Percentiles rank a stretch among this genome's conserved stretches.
phyloP scores from a whole-genome alignment of 2,329 filamentous ascomycete species.

The Cercospora berteroae region DNA sequence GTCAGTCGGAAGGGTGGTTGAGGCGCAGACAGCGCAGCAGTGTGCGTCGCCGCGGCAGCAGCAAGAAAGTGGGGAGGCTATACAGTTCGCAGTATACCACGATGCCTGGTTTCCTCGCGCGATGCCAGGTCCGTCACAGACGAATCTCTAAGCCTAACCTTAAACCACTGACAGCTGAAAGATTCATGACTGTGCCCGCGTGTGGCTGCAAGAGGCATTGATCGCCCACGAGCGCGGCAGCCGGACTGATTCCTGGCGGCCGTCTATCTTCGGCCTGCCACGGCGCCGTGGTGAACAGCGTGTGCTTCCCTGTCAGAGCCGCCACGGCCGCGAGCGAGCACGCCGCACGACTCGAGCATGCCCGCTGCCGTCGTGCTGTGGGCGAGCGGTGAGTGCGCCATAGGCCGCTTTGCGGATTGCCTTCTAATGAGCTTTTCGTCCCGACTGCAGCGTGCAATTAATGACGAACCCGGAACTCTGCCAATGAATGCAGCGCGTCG shows the following conservation, averaged over 20 bases:
- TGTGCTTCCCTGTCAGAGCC: background rate
- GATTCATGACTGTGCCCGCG: background rate
- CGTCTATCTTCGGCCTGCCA: background rate
- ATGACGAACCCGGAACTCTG: slow-evolving; percentile 1
- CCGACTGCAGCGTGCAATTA: slow-evolving; percentile 9
- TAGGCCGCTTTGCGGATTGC: background rate
- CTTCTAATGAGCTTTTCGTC: slow-evolving; percentile 2
- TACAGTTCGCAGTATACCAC: slow-evolving; percentile 14
- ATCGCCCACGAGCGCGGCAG: slow-evolving; percentile 6
- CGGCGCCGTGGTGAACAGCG: background rate
- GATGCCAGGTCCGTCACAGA: slow-evolving; percentile 13
- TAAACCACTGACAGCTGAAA: slow-evolving; percentile 23
- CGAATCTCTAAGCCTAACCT: slow-evolving; percentile 22
- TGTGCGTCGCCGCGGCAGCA: background rate
- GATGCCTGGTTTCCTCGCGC: slow-evolving; percentile 15
- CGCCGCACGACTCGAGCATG: slow-evolving; percentile 2
- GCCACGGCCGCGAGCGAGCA: background rate
- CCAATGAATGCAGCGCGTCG: slow-evolving; percentile 10
- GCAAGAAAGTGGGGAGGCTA: slow-evolving; percentile 6
- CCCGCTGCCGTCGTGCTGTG: background rate
- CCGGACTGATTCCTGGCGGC: background rate
- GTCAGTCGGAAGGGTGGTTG: background rate
- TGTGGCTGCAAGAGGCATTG: slow-evolving; percentile 2
- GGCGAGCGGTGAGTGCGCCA: background rate
- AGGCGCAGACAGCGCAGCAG: background rate